Evolutionary conservation across 73 alveolate genomes (phyloP).

Genomic region (Uronychia setigera): DNA sequence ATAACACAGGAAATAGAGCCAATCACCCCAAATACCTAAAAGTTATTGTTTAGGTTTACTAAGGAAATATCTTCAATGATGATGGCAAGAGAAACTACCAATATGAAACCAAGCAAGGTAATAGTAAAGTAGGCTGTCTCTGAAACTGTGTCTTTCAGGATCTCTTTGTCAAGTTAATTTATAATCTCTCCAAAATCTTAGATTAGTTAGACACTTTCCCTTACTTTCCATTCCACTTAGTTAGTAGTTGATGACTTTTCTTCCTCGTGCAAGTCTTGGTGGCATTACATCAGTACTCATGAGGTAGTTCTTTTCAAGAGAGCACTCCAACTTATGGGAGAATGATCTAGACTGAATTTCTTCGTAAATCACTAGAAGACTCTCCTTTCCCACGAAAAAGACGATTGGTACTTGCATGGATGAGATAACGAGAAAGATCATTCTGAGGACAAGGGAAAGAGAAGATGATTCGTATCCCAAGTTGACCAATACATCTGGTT

Average conservation of each 20-base stretch:
- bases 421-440: slow-evolving; percentile 7
- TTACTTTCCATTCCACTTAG: not conserved
- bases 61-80: not conserved
- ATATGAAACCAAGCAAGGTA: not conserved
- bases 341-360: slow-evolving; percentile 7
- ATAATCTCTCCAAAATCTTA: not conserved
- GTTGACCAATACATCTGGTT: slow-evolving; percentile 19
- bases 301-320: not conserved
- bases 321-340: slow-evolving; percentile 8
- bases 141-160: slow-evolving; percentile 8
- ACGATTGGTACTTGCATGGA: slow-evolving; percentile 29
- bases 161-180: not conserved
- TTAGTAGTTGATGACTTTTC: not conserved
- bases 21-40: not conserved
- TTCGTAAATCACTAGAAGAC: slow-evolving; percentile 14
- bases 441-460: not conserved
- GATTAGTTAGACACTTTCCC: not conserved
- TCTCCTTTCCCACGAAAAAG: slow-evolving; percentile 42
- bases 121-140: not conserved
- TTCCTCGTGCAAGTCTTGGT: not conserved
- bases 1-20: slow-evolving; percentile 12
- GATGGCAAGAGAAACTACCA: slow-evolving; percentile 3
- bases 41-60: not conserved
- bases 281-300: not conserved
- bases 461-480: slow-evolving; percentile 14